Percentiles rank a stretch among this genome's conserved stretches.
Evolutionary conservation across 1,284 basidiomycete genomes (phyloP).

Genomic region (Fistulina hepatica): DNA sequence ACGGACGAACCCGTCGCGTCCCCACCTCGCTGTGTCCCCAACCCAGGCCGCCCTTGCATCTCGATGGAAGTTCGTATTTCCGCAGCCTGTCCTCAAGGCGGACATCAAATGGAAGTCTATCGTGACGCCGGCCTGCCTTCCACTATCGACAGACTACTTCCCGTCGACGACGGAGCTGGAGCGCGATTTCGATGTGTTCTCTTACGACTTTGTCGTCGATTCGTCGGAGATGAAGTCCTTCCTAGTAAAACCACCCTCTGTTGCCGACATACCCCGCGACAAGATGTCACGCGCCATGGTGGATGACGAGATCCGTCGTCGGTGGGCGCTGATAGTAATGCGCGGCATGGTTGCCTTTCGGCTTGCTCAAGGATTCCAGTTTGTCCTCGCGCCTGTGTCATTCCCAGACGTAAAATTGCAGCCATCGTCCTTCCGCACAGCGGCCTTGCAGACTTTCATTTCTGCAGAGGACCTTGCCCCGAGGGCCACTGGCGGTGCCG

Average conservation of each 20-base stretch:
- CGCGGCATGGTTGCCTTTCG: constrained; percentile 89
- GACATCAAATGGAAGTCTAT: constrained; percentile 91
- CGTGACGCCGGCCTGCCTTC: constrained; percentile 77
- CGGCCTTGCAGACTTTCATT: constrained; percentile 38
- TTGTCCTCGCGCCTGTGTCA: constrained; percentile 47
- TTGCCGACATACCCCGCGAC: constrained; percentile 21
- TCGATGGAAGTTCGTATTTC: constrained; percentile 84
- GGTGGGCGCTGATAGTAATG: constrained; percentile 81
- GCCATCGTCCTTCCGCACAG: constrained; percentile 26
- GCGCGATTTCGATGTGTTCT: constrained; percentile 70
- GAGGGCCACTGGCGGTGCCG: constrained; percentile 57
- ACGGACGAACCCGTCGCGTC: constrained; percentile 56
- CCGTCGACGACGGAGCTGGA: constrained; percentile 70
- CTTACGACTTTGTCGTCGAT: constrained; percentile 72
- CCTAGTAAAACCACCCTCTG: constrained; percentile 53
- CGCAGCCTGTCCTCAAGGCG: constrained; percentile 68
- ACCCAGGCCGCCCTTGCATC: constrained; percentile 63
- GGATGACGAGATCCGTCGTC: constrained; percentile 44
- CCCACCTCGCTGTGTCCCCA: constrained; percentile 42
- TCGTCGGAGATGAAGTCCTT: constrained; percentile 73
- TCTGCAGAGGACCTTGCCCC: constrained; percentile 43
- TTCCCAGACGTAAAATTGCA: neutral
- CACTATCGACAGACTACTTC: constrained; percentile 87
- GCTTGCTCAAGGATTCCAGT: constrained; percentile 94
- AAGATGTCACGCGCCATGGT: too few relatives aligned